phyloP scores from a whole-genome alignment of 768 basidiomycete genomes.

The Leucosporidium scottii region DNA sequence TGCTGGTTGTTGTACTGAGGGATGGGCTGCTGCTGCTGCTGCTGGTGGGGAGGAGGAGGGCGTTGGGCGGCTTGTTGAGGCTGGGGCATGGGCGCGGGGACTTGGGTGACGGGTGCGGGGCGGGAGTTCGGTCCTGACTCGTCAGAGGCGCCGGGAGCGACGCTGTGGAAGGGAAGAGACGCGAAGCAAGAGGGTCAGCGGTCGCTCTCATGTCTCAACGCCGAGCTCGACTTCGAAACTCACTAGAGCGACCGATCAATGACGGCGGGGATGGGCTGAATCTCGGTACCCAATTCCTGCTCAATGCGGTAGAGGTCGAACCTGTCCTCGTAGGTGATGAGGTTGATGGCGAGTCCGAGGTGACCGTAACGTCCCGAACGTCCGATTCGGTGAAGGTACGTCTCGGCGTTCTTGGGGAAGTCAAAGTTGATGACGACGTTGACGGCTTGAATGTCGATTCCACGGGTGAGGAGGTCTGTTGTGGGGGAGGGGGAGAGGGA shows the following conservation, averaged over 20 bases:
- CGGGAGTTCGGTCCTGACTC: slow-evolving; percentile 12
- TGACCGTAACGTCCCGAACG: slow-evolving; percentile 97
- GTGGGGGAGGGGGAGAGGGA: not conserved
- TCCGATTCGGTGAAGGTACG: slow-evolving; percentile 93
- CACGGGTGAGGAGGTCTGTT: slow-evolving; percentile 84
- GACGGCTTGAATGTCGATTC: slow-evolving; percentile 99
- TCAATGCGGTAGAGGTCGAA: slow-evolving; percentile 98
- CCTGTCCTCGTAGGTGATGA: slow-evolving; percentile 95
- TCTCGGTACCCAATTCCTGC: slow-evolving; percentile 96
- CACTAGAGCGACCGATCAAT: slow-evolving; percentile 64
- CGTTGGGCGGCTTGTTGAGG: slow-evolving; percentile 1
- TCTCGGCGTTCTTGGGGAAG: slow-evolving; percentile 98
- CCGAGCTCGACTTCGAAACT: slow-evolving; percentile 76
- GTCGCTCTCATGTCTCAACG: slow-evolving; percentile 13
- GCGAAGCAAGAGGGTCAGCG: slow-evolving; percentile 17
- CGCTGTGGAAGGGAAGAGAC: not conserved
- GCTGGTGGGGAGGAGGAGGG: slow-evolving; percentile 1
- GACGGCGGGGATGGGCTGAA: slow-evolving; percentile 81
- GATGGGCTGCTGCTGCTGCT: slow-evolving; percentile 31
- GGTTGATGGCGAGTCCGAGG: slow-evolving; percentile 90
- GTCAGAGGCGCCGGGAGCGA: slow-evolving; percentile 1
- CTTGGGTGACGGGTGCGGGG: slow-evolving; percentile 19
- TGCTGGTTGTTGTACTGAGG: slow-evolving; percentile 22
- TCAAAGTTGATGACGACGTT: slow-evolving; percentile 99
- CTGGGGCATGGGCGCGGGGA: not conserved